phyloP scores from a whole-genome alignment of 1,284 basidiomycete species.

The Volvariella volvacea region DNA sequence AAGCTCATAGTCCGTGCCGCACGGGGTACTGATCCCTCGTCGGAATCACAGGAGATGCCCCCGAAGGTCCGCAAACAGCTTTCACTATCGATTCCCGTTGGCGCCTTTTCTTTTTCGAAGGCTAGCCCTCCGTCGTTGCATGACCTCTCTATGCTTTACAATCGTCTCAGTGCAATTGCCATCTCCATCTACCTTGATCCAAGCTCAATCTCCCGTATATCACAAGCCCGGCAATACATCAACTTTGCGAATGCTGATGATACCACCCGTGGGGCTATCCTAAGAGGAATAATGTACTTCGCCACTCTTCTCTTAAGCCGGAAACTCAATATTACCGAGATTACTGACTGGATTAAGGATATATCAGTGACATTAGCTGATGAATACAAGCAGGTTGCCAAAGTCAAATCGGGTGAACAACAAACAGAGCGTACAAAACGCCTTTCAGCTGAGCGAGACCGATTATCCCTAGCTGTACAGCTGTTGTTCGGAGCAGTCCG shows the following conservation, averaged over 20 bases:
- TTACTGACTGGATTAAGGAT: conserved; percentile 64
- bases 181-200: conserved; percentile 71
- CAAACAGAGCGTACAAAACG: conserved; percentile 8
- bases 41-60: conserved; percentile 26
- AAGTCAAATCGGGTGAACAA: conserved; percentile 9
- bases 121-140: conserved; percentile 42
- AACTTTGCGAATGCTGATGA: conserved; percentile 65
- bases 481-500: conserved; percentile 58
- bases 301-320: conserved; percentile 64
- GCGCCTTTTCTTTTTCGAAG: conserved; percentile 60
- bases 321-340: conserved; percentile 43
- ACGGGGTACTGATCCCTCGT: conserved; percentile 19
- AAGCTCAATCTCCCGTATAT: conserved; percentile 46
- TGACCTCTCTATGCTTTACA: conserved; percentile 79
- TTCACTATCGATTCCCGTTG: conserved; percentile 74
- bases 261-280: conserved; percentile 64
- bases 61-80: conserved; percentile 67
- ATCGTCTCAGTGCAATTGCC: conserved; percentile 77
- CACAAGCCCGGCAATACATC: conserved; percentile 61
- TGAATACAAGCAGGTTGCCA: conserved; percentile 39
- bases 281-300: conserved; percentile 77
- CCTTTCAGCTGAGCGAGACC: conserved; percentile 12
- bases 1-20: conserved; percentile 67
- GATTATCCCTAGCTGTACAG: conserved; percentile 31
- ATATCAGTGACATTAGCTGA: conserved; percentile 52